Evolutionary conservation across 768 basidiomycete species (phyloP).

Genomic region (Pisolithus tinctorius): DNA sequence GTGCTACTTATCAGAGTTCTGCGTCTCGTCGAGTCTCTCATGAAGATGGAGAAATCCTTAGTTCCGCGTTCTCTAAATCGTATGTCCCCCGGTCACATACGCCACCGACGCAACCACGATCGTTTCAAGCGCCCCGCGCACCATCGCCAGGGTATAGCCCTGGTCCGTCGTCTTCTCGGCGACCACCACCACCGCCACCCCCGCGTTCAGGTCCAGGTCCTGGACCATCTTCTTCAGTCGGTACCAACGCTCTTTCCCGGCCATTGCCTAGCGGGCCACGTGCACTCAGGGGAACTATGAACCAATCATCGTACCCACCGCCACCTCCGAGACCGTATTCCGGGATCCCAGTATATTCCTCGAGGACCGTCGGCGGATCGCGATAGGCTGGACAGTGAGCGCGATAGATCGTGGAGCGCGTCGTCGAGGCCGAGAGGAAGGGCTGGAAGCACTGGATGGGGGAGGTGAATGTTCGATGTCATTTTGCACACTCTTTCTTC

Average conservation of each 20-base stretch:
- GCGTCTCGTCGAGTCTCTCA: constrained; percentile 31
- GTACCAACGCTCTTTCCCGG: constrained; percentile 19
- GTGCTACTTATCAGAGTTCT: constrained; percentile 2
- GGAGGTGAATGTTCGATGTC: constrained; percentile 14
- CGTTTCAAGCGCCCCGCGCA: constrained; percentile 28
- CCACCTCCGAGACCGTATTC: constrained; percentile 15
- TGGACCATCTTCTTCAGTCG: constrained; percentile 13
- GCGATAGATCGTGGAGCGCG: constrained; percentile 30
- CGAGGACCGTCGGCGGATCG: constrained; percentile 49
- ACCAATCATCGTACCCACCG: constrained; percentile 14
- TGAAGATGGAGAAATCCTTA: constrained; percentile 49
- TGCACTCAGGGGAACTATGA: constrained; percentile 28
- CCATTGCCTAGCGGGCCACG: constrained; percentile 35
- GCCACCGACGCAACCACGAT: constrained; percentile 44
- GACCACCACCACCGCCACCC: constrained; percentile 23
- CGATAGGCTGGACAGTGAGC: constrained; percentile 40
- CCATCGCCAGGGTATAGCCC: constrained; percentile 19
- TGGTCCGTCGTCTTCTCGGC: constrained; percentile 14
- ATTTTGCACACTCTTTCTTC: neutral
- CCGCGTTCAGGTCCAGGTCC: constrained; percentile 18
- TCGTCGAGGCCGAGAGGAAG: constrained; percentile 25
- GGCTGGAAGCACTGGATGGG: constrained; percentile 32
- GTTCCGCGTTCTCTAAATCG: constrained; percentile 28
- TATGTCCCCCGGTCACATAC: constrained; percentile 35
- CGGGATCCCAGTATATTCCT: constrained; percentile 33